Conservation (phyloP, 1,284 basidiomycete genomes). For the Sparassis latifolia region DNA sequence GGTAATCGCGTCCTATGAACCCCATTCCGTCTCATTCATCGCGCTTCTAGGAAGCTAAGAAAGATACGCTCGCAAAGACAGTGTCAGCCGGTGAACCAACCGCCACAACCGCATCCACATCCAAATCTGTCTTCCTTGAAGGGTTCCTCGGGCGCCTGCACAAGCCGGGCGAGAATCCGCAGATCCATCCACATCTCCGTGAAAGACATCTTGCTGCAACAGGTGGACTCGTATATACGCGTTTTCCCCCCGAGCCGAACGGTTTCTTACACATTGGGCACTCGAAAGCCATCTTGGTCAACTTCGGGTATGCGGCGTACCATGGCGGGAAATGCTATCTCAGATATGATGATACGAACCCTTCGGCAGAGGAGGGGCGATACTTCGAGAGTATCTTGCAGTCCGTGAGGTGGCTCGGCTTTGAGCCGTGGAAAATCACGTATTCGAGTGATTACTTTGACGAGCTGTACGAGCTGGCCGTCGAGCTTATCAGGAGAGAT, state of each 20-base stretch:
- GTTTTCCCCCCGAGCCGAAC: constrained; percentile 99
- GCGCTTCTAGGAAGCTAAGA: constrained; percentile 47
- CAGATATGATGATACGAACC: constrained; percentile 98
- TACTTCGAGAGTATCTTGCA: constrained; percentile 98
- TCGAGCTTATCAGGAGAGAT: constrained; percentile 87
- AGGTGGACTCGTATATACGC: constrained; percentile 84
- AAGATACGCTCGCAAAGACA: constrained; percentile 29
- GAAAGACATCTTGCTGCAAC: constrained; percentile 82
- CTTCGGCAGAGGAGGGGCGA: constrained; percentile 92
- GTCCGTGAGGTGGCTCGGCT: constrained; percentile 95
- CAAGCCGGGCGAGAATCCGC: constrained; percentile 92
- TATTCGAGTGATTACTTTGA: constrained; percentile 99
- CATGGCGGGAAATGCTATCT: constrained; percentile 90
- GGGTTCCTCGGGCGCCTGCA: constrained; percentile 94
- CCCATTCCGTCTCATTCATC: not conserved
- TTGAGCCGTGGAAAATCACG: constrained; percentile 98
- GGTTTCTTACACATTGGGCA: constrained; percentile 96
- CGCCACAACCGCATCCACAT: constrained; percentile 30
- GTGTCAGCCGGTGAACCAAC: constrained; percentile 30
- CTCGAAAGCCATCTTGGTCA: constrained; percentile 97
- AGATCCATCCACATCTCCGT: constrained; percentile 74
- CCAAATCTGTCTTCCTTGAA: constrained; percentile 83
- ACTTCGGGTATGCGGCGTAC: constrained; percentile 96
- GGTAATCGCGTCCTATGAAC: constrained; percentile 31
- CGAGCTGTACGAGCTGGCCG: constrained; percentile 81